A percentile compares a stretch with the other conserved stretches of the same genome.
phyloP scores from a whole-genome alignment of 2,329 filamentous ascomycete genomes.

The Colletotrichum zoysiae region DNA sequence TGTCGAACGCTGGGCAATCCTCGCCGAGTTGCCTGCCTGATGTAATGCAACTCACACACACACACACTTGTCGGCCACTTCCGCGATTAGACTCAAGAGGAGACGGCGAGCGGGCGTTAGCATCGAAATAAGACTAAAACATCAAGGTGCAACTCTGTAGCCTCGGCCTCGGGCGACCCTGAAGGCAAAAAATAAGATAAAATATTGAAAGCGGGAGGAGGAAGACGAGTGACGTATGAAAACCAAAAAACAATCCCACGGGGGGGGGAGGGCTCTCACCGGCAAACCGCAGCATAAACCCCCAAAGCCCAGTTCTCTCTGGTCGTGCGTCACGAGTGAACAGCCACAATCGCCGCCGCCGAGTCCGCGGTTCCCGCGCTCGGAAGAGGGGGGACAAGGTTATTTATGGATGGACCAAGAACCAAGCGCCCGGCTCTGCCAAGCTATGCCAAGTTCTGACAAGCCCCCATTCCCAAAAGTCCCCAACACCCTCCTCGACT shows the following conservation, averaged over 20 bases:
- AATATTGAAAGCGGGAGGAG: too few species aligned
- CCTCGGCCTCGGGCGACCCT: constrained; percentile 24
- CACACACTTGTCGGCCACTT: constrained; percentile 16
- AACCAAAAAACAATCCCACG: neutral
- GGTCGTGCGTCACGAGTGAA: neutral
- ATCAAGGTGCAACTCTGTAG: constrained; percentile 31
- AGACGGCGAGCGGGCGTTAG: constrained; percentile 6
- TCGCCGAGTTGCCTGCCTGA: neutral
- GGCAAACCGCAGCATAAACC: neutral
- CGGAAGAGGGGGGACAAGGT: neutral
- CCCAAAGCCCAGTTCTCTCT: neutral
- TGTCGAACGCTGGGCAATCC: neutral
- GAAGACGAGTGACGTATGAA: neutral
- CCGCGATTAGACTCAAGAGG: constrained; percentile 11
- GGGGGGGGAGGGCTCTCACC: too few species aligned
- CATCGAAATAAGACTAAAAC: constrained; percentile 10
- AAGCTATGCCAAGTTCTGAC: constrained; percentile 28
- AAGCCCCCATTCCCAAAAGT: neutral
- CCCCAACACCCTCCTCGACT: constrained; percentile 6
- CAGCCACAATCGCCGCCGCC: neutral
- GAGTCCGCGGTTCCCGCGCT: neutral
- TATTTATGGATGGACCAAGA: constrained; percentile 22
- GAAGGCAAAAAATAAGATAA: constrained; percentile 17
- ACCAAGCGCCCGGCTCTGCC: constrained; percentile 14
- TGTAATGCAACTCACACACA: neutral